Base-by-base conservation (phyloP, 2,329 filamentous ascomycete species). In the Colletotrichum acutatum region DNA sequence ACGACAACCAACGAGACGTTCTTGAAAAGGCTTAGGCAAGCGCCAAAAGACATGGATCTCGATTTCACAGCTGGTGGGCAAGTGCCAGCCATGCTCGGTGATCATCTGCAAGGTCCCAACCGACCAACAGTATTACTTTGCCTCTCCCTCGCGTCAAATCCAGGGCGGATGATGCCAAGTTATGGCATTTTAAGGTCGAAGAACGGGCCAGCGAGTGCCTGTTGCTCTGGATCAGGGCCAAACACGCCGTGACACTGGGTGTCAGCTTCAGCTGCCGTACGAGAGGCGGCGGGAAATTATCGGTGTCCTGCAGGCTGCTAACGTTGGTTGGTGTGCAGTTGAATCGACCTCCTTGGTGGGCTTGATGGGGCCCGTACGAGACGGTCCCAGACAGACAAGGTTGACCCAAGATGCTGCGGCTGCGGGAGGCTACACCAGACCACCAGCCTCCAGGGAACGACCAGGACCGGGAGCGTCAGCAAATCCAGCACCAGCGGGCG, bases 351-450 rank as follows among this genome's bases (percentile, higher is more conserved):
- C 28, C 46, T 52, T 30, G 30, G 28, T 59, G 53, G 52, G 46
- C 46, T 52, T 49, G 24, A 42, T 59, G 53, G 63, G 26, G 61
- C 28, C 61, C 30, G 52, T 24, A 65, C 60, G 11, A 63, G 32
- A 57, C 52, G 52, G 65, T 16, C 59, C 30, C 42, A 49, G 42
- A n/a, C 42, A 22, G 69, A 63, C 65, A 68, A 68, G 69, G 65
- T 68, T 49, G 16, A 59, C 42, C 69, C 69, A 72, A 71, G 69
- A 68, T 22, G 53, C 65, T 63, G 65, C 42, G 53, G 69, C 58
- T 72, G 37, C 65, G 65, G 46, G n/a, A 67, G 34, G 63, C 32
- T 57, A 24, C 56, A 61, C 57, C 68, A 71, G 59, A 26, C 30
- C 19, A 53, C 59, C 58, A 63, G 37, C 66, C 9, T 71, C 70